A percentile compares a stretch with the other conserved stretches of the same genome.
phyloP scores from a whole-genome alignment of 2,329 filamentous ascomycete genomes.

The Colletotrichum sp. region DNA sequence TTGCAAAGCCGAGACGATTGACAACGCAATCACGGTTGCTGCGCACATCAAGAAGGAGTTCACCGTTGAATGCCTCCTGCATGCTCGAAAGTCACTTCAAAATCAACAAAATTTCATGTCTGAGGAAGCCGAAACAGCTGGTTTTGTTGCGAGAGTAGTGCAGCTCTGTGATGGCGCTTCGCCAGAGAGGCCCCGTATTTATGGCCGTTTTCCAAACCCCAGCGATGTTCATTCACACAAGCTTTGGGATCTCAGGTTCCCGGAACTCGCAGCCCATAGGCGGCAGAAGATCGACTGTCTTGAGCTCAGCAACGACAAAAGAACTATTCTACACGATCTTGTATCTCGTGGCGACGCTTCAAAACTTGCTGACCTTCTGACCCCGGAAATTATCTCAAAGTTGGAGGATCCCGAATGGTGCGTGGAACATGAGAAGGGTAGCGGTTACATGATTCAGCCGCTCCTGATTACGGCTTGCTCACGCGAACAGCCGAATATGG shows the following conservation, averaged over 20 bases:
- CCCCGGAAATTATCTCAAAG: neutral
- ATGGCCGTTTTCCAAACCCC: neutral
- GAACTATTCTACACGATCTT: neutral
- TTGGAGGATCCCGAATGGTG: neutral
- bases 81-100: neutral
- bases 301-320: neutral
- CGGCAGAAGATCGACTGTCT: neutral
- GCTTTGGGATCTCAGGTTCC: neutral
- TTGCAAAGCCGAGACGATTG: neutral
- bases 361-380: neutral
- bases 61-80: neutral
- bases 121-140: neutral
- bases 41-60: neutral
- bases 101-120: neutral
- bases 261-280: neutral
- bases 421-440: neutral
- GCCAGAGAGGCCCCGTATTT: neutral
- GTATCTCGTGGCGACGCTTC: neutral
- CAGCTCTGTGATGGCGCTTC: neutral
- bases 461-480: constrained; percentile 31
- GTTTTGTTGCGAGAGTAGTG: neutral
- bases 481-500: constrained; percentile 38
- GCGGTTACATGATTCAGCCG: constrained; percentile 4
- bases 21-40: neutral
- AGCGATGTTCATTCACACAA: neutral